phyloP scores from a whole-genome alignment of 352 stramenopile genomes.

The Phytophthora fragariae region DNA sequence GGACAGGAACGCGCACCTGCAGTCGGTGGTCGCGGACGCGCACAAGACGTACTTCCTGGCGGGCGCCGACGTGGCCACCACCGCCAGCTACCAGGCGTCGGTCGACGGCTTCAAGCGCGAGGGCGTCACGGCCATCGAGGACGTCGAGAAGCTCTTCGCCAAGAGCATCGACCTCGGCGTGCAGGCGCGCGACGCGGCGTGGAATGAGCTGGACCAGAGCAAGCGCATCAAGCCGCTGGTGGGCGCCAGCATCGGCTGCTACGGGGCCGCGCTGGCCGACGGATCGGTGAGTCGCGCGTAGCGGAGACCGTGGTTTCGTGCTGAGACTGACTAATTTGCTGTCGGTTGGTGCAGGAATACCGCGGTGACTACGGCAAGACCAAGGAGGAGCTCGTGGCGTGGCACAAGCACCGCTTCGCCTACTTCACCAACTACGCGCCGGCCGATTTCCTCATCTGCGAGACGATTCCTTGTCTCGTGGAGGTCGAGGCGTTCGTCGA shows the following conservation, averaged over 20 bases:
- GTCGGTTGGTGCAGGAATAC: slow-evolving; percentile 71
- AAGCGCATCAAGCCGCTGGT: slow-evolving; percentile 74
- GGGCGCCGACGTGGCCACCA: slow-evolving; percentile 84
- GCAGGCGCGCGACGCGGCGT: slow-evolving; percentile 67
- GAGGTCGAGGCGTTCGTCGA: slow-evolving; percentile 85
- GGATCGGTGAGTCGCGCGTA: slow-evolving; percentile 63
- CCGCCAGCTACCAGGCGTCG: slow-evolving; percentile 88
- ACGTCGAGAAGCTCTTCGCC: slow-evolving; percentile 73
- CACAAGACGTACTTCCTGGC: slow-evolving; percentile 83
- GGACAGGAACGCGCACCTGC: slow-evolving; percentile 56
- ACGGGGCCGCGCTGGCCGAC: slow-evolving; percentile 82
- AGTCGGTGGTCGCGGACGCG: slow-evolving; percentile 67
- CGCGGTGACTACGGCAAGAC: slow-evolving; percentile 80
- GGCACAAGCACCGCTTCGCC: slow-evolving; percentile 78
- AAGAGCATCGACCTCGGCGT: slow-evolving; percentile 82
- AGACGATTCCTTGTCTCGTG: slow-evolving; percentile 88
- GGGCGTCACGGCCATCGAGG: slow-evolving; percentile 41
- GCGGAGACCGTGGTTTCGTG: slow-evolving; percentile 11
- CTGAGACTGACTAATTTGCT: slow-evolving; percentile 3
- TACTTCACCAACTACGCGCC: slow-evolving; percentile 63
- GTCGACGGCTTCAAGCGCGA: slow-evolving; percentile 85
- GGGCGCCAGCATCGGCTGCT: slow-evolving; percentile 88
- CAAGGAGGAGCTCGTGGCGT: slow-evolving; percentile 72
- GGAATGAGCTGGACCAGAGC: slow-evolving; percentile 47
- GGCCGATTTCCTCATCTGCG: slow-evolving; percentile 81